phyloP scores from a whole-genome alignment of 306 rosid species.

The Corylus americana region DNA sequence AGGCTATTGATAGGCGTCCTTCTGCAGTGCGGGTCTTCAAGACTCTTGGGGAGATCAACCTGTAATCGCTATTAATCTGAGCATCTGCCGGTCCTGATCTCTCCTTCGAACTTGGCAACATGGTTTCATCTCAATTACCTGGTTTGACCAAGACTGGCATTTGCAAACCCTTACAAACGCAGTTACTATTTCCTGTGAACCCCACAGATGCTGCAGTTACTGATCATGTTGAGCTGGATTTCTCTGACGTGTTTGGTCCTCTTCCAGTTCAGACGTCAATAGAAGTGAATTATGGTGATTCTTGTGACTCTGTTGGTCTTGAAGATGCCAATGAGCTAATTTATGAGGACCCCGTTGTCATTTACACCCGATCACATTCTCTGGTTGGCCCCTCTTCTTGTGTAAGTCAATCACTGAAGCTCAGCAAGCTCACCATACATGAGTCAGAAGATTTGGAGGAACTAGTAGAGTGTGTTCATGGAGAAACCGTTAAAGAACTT shows the following conservation, averaged over 20 bases:
- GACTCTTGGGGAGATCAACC: conserved; percentile 35
- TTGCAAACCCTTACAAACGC: conserved; percentile 44
- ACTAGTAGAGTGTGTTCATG: conserved; percentile 31
- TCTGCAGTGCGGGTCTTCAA: conserved; percentile 48
- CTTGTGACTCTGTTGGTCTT: conserved; percentile 14
- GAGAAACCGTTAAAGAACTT: conserved; percentile 37
- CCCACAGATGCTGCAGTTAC: conserved; percentile 40
- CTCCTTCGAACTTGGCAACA: conserved; percentile 33
- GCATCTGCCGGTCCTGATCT: conserved; percentile 39
- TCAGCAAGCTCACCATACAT: conserved; percentile 68
- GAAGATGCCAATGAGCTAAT: conserved; percentile 60
- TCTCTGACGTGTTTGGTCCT: conserved; percentile 91
- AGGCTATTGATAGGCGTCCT: conserved; percentile 79
- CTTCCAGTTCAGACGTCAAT: conserved; percentile 44
- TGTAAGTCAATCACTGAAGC: conserved; percentile 73
- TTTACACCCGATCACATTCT: conserved; percentile 83
- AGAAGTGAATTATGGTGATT: conserved; percentile 53
- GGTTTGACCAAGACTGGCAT: conserved; percentile 41
- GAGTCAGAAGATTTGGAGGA: conserved; percentile 61
- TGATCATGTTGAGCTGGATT: conserved; percentile 82
- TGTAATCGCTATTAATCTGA: conserved; percentile 33
- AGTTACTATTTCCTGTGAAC: conserved; percentile 45
- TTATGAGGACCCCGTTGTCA: conserved; percentile 76
- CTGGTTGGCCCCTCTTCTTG: conserved; percentile 86
- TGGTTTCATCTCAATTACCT: conserved; percentile 84